Conservation (phyloP, 176 grass and related monocot genomes). For the Phragmites australis region DNA sequence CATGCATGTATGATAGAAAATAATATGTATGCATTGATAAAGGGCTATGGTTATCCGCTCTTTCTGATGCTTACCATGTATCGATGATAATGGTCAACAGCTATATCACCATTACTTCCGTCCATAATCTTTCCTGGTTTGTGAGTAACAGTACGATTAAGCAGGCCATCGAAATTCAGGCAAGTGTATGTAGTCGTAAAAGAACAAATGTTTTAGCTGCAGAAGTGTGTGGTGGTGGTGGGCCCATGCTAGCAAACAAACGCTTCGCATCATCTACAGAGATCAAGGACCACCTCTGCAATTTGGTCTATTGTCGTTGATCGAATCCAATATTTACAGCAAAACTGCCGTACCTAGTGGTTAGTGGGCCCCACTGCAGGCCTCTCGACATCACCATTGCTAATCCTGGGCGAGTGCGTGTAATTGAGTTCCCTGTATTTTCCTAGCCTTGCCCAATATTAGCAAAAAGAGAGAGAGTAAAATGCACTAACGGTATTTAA, state of each 20-base stretch:
- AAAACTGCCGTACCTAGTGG: not conserved
- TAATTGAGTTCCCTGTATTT: not conserved
- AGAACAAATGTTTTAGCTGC: not conserved
- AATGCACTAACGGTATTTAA: no score
- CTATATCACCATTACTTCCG: slow-evolving; percentile 49
- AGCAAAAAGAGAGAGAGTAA: no score
- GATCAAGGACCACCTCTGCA: not conserved
- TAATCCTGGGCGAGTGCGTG: no score
- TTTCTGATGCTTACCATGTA: slow-evolving; percentile 45
- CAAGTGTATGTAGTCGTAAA: not conserved
- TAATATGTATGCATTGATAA: not conserved
- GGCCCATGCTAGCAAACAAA: not conserved
- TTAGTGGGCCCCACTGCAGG: not conserved
- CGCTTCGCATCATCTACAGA: not conserved
- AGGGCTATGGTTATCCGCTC: not conserved
- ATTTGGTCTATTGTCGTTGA: not conserved
- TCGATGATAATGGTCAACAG: slow-evolving; percentile 61
- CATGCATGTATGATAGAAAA: not conserved
- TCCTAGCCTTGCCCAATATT: not conserved
- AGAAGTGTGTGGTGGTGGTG: not conserved
- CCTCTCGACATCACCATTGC: not conserved
- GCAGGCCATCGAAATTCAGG: not conserved
- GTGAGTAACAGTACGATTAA: not conserved
- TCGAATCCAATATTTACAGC: not conserved
- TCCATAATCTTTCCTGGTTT: slow-evolving; percentile 52